phyloP scores from a whole-genome alignment of 225 moss, liverwort and hornwort species.

The Straminergon stramineum region DNA sequence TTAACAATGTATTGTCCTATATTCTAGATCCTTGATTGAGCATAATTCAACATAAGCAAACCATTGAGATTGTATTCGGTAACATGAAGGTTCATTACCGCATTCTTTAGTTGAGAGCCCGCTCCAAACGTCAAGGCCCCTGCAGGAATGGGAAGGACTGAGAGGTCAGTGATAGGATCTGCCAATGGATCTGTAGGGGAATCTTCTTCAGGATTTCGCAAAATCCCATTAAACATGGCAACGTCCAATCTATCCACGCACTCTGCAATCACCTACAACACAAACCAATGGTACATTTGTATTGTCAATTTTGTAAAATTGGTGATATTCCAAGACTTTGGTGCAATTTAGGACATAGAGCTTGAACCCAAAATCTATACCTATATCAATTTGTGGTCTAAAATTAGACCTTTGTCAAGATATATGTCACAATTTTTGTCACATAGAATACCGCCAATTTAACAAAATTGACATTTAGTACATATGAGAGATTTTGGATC shows the following conservation, averaged over 20 bases:
- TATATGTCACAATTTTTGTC: not conserved
- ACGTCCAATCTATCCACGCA: conserved; percentile 81
- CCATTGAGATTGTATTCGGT: not conserved
- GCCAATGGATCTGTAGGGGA: conserved; percentile 85
- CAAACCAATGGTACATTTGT: not conserved
- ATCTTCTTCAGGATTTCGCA: conserved; percentile 61
- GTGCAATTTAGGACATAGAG: rapidly evolving
- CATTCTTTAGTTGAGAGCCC: conserved; percentile 87
- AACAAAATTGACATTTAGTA: not conserved
- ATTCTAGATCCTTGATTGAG: not conserved
- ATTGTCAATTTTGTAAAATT: not conserved
- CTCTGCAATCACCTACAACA: conserved; percentile 65
- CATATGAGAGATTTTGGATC: not conserved
- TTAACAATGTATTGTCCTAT: no score
- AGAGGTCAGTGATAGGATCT: conserved; percentile 77
- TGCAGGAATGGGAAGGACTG: conserved; percentile 72
- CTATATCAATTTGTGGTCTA: rapidly evolving
- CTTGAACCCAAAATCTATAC: not conserved
- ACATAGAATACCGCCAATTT: not conserved
- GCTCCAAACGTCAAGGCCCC: conserved; percentile 83
- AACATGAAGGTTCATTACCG: conserved; percentile 1
- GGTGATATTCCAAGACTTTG: not conserved
- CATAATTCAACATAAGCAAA: not conserved
- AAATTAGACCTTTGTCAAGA: not conserved
- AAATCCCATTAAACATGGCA: conserved; percentile 87